A percentile compares a stretch with the other conserved stretches of the same genome.
phyloP scores from a whole-genome alignment of 176 grass and related monocot genomes.

The Oryza glaberrima region DNA sequence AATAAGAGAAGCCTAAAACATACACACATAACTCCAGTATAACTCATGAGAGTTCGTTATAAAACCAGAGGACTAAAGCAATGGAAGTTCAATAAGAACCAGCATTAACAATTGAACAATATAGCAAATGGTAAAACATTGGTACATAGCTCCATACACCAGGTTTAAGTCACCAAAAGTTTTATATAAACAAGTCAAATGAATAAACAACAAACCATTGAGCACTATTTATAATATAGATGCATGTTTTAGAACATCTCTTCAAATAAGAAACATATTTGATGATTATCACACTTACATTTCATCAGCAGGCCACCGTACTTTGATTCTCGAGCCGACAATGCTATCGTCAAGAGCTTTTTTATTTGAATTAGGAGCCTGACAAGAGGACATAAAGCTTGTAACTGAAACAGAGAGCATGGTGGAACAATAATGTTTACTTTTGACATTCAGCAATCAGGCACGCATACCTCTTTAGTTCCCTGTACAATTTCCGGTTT shows the following conservation, averaged over 20 bases:
- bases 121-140: not conserved
- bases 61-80: not conserved
- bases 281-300: conserved; percentile 48
- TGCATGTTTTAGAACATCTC: conserved; percentile 21
- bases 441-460: not conserved
- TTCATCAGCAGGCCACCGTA: conserved; percentile 89
- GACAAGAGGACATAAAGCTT: conserved; percentile 20
- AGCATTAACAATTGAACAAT: conserved; percentile 19
- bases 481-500: conserved; percentile 60
- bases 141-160: not conserved
- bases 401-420: conserved; percentile 24
- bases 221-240: not conserved
- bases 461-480: conserved; percentile 52
- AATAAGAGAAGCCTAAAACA: no score
- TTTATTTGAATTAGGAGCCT: conserved; percentile 53
- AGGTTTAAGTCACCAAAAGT: not conserved
- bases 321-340: conserved; percentile 73
- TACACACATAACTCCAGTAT: not conserved
- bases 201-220: not conserved
- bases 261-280: conserved; percentile 22
- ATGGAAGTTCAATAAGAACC: not conserved
- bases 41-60: not conserved
- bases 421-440: not conserved
- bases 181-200: not conserved
- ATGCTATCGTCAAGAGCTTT: conserved; percentile 55